Evolutionary conservation across 2,329 filamentous ascomycete genomes (phyloP), one percentile per base, ranked within the genome.

Genomic region (Diplodia scrobiculata): DNA sequence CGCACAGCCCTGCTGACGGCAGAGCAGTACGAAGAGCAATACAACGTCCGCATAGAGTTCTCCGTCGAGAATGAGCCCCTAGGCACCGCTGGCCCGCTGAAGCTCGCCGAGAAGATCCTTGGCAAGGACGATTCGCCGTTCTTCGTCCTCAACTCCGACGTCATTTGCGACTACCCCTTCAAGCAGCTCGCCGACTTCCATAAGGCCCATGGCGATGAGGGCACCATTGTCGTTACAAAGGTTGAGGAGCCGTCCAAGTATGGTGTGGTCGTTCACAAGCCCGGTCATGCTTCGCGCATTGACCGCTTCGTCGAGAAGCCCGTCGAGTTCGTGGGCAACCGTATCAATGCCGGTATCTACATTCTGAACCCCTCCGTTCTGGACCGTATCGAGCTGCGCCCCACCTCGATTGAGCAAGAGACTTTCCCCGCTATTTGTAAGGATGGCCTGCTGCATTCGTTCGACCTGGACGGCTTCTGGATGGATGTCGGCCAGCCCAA

Each of bases 241-340:
- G 94, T 99, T 63, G 94, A 99, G 82, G 95, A 99, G 82, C 94
- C 94, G 51, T 96, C 92, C 76, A 99, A 99, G 82, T 99, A 98
- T 79, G 94, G 94, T 87, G 94, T 99, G 72, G 89, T 99, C 66
- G 95, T 99, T 34, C 94, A 98, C 88, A 95, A 96, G 84, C 92
- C 92, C 69, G 91, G 89, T 79, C 92, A 97, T 81, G 82, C 91
- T 65, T 91, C 92, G 54, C 88, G 91, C 77, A 98, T 99, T 79
- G 95, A 99, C 81, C 92, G 95, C 72, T 99, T 99, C 83, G 95
- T 99, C 72, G 94, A 99, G 87, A 99, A 99, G 86, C 94, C 94
- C 45, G 91, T 98, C 77, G 92, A 98, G 82, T 98, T 97, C 77
- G 94, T 98, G 67, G 94, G 94, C 74, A 98, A 98, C 86, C 91